phyloP scores from a whole-genome alignment of 2,329 filamentous ascomycete genomes.

The Berkeleyomyces rouxiae region DNA sequence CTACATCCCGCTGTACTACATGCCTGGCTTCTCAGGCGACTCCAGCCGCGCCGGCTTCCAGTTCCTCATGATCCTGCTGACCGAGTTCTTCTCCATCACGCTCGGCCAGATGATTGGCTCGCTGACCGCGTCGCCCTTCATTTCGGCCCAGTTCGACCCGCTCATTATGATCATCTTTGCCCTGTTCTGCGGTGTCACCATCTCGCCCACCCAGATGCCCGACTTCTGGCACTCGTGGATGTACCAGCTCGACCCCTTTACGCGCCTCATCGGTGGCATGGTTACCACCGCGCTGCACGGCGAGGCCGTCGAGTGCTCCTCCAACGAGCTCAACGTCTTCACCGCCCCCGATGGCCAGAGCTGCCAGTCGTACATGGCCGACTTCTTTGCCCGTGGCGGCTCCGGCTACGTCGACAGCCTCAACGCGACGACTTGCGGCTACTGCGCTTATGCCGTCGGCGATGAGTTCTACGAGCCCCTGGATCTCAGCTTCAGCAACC shows the following conservation, averaged over 20 bases:
- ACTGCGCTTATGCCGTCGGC: slow-evolving; percentile 66
- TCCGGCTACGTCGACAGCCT: slow-evolving; percentile 56
- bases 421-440: slow-evolving; percentile 48
- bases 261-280: slow-evolving; percentile 63
- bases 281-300: slow-evolving; percentile 61
- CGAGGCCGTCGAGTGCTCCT: slow-evolving; percentile 42
- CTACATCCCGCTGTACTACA: slow-evolving; percentile 72
- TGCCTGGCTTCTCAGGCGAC: slow-evolving; percentile 53
- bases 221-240: slow-evolving; percentile 66
- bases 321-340: slow-evolving; percentile 51
- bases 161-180: slow-evolving; percentile 70
- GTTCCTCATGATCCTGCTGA: slow-evolving; percentile 71
- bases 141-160: slow-evolving; percentile 65
- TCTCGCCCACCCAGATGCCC: slow-evolving; percentile 62
- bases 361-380: slow-evolving; percentile 59
- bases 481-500: slow-evolving; percentile 45
- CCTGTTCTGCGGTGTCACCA: slow-evolving; percentile 76
- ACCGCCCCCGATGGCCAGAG: slow-evolving; percentile 44
- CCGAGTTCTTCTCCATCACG: slow-evolving; percentile 70
- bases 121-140: slow-evolving; percentile 61
- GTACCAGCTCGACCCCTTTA: slow-evolving; percentile 71
- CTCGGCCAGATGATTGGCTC: slow-evolving; percentile 62
- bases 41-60: slow-evolving; percentile 62
- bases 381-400: slow-evolving; percentile 53
- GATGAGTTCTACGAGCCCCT: slow-evolving; percentile 64